Evolutionary conservation across 78 protist genomes (phyloP), one percentile per base, ranked within the genome.

Genomic region (Tieghemostelium lacteum): DNA sequence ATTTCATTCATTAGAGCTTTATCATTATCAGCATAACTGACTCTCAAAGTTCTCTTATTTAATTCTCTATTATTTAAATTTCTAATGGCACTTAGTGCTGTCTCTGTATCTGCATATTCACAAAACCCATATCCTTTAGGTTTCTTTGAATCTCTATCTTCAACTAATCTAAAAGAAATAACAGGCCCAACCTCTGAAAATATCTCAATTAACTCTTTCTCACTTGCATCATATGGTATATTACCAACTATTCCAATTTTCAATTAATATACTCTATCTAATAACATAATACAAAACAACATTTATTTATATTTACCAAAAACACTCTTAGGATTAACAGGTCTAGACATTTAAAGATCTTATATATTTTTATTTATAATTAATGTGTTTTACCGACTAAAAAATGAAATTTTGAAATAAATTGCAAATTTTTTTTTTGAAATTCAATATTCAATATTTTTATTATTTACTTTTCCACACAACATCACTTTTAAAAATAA

Each of bases 241-340:
- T 96, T 96, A n/a, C 98, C 98, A 60, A 96, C 98, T 95, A 45
- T 45, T n/a, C n/a, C n/a, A n/a, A n/a, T n/a, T n/a, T n/a, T n/a
- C n/a, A n/a, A n/a, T n/a, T n/a, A n/a, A n/a, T n/a, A n/a, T n/a
- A n/a, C n/a, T n/a, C n/a, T n/a, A n/a, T n/a, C n/a, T n/a, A n/a
- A n/a, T n/a, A n/a, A n/a, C n/a, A n/a, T n/a, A n/a, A n/a, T n/a
- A n/a, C n/a, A n/a, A n/a, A n/a, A n/a, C n/a, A n/a, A n/a, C n/a
- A n/a, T n/a, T n/a, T n/a, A n/a, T n/a, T n/a, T n/a, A n/a, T n/a
- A n/a, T n/a, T n/a, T n/a, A n/a, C n/a, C n/a, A n/a, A n/a, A n/a
- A n/a, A n/a, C n/a, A n/a, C n/a, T n/a, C n/a, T n/a, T n/a, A n/a
- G n/a, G n/a, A n/a, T n/a, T n/a, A n/a, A n/a, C n/a, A n/a, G n/a